A percentile compares a stretch with the other conserved stretches of the same genome.
phyloP scores from a whole-genome alignment of 371 early-diverging fungal genomes.

The Blakeslea trispora region DNA sequence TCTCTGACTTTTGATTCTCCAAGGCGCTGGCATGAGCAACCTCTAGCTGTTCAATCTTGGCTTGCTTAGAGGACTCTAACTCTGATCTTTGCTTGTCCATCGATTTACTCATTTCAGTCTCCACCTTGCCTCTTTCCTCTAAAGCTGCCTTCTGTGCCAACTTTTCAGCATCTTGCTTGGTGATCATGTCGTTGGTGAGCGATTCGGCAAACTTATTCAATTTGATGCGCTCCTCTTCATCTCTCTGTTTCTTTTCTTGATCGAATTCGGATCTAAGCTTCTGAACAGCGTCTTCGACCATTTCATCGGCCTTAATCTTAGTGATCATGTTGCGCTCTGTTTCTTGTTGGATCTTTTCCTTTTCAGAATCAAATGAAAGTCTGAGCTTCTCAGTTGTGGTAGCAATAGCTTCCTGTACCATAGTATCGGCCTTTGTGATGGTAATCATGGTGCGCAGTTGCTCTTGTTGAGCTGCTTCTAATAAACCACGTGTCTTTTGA shows the following conservation, averaged over 20 bases:
- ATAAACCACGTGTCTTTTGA: conserved; percentile 1
- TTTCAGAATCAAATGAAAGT: background rate
- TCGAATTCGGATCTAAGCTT: background rate
- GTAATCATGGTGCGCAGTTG: conserved; percentile 13
- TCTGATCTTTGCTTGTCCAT: conserved; percentile 13
- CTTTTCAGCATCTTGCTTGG: conserved; percentile 14
- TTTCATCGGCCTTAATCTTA: conserved; percentile 4
- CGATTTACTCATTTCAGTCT: conserved; percentile 1
- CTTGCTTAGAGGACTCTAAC: background rate
- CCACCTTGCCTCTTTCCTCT: conserved; percentile 9
- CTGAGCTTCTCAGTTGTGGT: conserved; percentile 7
- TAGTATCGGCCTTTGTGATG: conserved; percentile 16
- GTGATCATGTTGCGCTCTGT: background rate
- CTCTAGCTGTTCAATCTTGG: conserved; percentile 8
- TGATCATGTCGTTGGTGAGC: conserved; percentile 5
- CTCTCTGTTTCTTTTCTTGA: background rate
- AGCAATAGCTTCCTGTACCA: conserved; percentile 19
- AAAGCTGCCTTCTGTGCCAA: conserved; percentile 6
- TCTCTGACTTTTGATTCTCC: conserved; percentile 6
- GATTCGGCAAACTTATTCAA: background rate
- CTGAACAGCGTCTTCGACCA: background rate
- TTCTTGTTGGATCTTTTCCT: conserved; percentile 6
- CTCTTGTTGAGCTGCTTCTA: conserved; percentile 4
- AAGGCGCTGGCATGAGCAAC: background rate
- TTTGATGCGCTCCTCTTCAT: background rate